Percentiles rank a stretch among this genome's conserved stretches.
These are phyloP conservation scores for Trifolium fragiferum DNA, from an alignment of 306 rosid genomes.

Conservation along the genomic window DNA sequence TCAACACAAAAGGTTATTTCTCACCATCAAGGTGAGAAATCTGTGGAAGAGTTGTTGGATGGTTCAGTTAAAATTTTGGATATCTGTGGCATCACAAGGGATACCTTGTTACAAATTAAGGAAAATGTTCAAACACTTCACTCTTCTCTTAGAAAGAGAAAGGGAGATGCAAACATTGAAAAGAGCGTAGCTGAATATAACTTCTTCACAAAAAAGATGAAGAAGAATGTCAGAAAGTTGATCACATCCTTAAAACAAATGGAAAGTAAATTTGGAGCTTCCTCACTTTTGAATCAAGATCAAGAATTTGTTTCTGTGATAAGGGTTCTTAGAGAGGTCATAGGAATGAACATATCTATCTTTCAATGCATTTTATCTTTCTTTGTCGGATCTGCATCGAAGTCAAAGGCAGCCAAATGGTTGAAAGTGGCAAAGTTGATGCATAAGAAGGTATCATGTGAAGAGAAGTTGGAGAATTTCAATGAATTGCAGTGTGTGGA, in stretches of 20 bases:
- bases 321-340: slow-evolving; percentile 47
- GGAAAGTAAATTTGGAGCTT: slow-evolving; percentile 47
- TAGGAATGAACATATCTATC: slow-evolving; percentile 40
- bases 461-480: slow-evolving; percentile 38
- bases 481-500: slow-evolving; percentile 61
- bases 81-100: slow-evolving; percentile 65
- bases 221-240: slow-evolving; percentile 57
- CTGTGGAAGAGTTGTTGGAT: slow-evolving; percentile 61
- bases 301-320: slow-evolving; percentile 40
- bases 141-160: slow-evolving; percentile 5
- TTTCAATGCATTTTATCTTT: slow-evolving; percentile 55
- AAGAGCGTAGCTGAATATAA: slow-evolving; percentile 35
- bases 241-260: slow-evolving; percentile 48
- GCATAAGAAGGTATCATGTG: slow-evolving; percentile 48
- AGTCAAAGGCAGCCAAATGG: slow-evolving; percentile 51
- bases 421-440: slow-evolving; percentile 54
- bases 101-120: slow-evolving; percentile 51
- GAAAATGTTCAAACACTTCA: slow-evolving; percentile 46
- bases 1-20: slow-evolving; percentile 36
- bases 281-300: slow-evolving; percentile 41
- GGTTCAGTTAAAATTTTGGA: slow-evolving; percentile 69
- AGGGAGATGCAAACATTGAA: not conserved
- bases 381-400: slow-evolving; percentile 43
- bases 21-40: slow-evolving; percentile 45
- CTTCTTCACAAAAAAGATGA: slow-evolving; percentile 56